These are phyloP conservation scores for Grigorovia humatica DNA, from an alignment of 805 yeast species.

Conservation along the genomic window DNA sequence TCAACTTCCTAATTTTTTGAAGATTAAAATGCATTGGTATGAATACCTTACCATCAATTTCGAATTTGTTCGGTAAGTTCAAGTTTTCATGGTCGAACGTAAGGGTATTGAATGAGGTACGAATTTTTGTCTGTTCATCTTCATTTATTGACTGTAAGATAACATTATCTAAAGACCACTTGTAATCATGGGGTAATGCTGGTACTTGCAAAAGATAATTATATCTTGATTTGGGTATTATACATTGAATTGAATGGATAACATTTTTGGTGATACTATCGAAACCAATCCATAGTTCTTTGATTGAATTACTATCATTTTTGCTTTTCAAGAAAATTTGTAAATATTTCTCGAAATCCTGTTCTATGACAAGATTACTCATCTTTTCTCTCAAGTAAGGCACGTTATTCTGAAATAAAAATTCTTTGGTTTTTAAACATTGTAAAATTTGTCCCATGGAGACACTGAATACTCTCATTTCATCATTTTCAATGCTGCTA, in stretches of 20 bases:
- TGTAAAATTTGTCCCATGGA: conserved; percentile 20
- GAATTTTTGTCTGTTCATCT: conserved; percentile 25
- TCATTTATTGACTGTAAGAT: conserved; percentile 3
- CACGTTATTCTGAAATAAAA: conserved; percentile 14
- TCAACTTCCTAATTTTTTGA: conserved; percentile 19
- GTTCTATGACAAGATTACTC: conserved; percentile 16
- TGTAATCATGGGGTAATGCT: conserved; percentile 17
- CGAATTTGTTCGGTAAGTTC: conserved; percentile 4
- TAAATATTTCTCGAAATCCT: conserved; percentile 8
- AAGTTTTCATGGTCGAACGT: neutral
- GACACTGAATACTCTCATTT: conserved; percentile 14
- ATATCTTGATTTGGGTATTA: conserved; percentile 14
- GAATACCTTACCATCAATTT: neutral
- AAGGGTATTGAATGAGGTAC: neutral
- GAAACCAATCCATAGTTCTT: conserved; percentile 23
- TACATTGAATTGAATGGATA: conserved; percentile 14
- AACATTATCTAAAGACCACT: conserved; percentile 5
- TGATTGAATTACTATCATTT: neutral
- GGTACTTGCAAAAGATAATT: conserved; percentile 19
- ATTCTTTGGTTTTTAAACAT: neutral
- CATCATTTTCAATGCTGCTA: neutral
- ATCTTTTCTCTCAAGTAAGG: conserved; percentile 16
- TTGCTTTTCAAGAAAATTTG: neutral
- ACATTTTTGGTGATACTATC: conserved; percentile 21
- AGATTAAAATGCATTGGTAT: conserved; percentile 11